Evolutionary conservation across 352 stramenopile genomes (phyloP).

Genomic region (Globisporangium apiculatum): DNA sequence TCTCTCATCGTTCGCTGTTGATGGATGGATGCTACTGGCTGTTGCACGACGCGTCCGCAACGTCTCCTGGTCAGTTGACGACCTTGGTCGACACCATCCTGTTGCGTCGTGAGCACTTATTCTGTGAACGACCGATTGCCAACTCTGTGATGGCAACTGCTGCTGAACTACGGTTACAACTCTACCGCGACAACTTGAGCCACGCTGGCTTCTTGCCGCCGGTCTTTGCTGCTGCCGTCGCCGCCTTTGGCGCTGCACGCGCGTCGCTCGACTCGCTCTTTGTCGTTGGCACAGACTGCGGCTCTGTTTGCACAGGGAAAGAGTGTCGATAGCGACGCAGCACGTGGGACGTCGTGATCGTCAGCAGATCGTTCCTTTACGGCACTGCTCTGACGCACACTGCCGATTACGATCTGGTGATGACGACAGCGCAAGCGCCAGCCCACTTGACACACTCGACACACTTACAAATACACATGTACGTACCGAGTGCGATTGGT

Average conservation of each 20-base stretch:
- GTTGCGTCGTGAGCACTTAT: too few species aligned
- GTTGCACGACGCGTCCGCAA: too few species aligned
- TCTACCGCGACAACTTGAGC: conserved; percentile 51
- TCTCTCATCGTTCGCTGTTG: too few species aligned
- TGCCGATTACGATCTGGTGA: too few species aligned
- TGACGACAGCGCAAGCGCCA: too few species aligned
- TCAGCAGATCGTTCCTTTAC: not conserved
- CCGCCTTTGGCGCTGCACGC: conserved; percentile 24
- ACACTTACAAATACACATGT: not conserved
- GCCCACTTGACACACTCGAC: too few species aligned
- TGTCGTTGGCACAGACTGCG: conserved; percentile 9
- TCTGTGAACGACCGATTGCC: too few species aligned
- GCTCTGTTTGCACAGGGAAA: conserved; percentile 14
- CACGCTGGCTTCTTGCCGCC: conserved; percentile 62
- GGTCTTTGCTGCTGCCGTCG: conserved; percentile 19
- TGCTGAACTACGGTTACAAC: not conserved
- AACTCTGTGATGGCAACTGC: too few species aligned
- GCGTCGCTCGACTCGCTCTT: conserved; percentile 15
- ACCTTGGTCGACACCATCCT: too few species aligned
- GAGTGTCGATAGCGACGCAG: not conserved
- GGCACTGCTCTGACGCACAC: too few species aligned
- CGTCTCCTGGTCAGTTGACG: too few species aligned
- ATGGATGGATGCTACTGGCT: too few species aligned
- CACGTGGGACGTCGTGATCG: not conserved
- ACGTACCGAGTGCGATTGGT: conserved; percentile 32